Conservation (phyloP, 139 green algal genomes). For the Mesostigma viride region DNA sequence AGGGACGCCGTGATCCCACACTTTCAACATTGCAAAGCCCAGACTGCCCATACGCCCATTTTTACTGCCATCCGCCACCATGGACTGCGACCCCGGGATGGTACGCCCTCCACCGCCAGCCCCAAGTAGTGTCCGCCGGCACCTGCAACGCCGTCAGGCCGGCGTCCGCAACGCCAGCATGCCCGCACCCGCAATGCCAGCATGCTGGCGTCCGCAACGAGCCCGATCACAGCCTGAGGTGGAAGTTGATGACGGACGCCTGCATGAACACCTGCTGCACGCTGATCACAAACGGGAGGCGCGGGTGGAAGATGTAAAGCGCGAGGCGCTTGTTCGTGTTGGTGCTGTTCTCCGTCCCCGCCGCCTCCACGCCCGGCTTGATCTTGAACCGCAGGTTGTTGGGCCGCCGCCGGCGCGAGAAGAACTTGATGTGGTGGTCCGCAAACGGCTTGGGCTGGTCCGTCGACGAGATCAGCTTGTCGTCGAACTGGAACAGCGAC, state of each 20-base stretch:
- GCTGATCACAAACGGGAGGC: constrained; percentile 34
- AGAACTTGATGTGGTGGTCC: constrained; percentile 42
- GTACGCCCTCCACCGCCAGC: too few relatives aligned
- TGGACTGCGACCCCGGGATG: too few relatives aligned
- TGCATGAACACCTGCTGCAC: constrained; percentile 35
- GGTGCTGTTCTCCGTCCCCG: neutral
- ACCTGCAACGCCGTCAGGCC: too few relatives aligned
- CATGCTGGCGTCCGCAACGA: too few relatives aligned
- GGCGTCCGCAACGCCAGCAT: too few relatives aligned
- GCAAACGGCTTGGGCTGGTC: constrained; percentile 33
- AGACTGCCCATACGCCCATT: too few relatives aligned
- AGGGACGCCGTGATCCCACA: too few relatives aligned
- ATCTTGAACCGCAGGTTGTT: constrained; percentile 36
- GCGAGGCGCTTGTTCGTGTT: constrained; percentile 32
- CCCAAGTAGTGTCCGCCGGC: too few relatives aligned
- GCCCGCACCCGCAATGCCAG: too few relatives aligned
- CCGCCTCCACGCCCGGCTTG: constrained; percentile 10
- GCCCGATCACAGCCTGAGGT: constrained; percentile 20
- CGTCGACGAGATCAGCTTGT: constrained; percentile 33
- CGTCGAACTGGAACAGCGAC: constrained; percentile 36
- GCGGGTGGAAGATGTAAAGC: constrained; percentile 35
- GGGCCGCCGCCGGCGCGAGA: constrained; percentile 20
- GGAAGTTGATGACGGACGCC: constrained; percentile 30
- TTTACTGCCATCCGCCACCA: too few relatives aligned
- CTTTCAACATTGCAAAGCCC: too few relatives aligned